phyloP scores from a whole-genome alignment of 208 protist genomes.

The Jaenimonas drosophilae region DNA sequence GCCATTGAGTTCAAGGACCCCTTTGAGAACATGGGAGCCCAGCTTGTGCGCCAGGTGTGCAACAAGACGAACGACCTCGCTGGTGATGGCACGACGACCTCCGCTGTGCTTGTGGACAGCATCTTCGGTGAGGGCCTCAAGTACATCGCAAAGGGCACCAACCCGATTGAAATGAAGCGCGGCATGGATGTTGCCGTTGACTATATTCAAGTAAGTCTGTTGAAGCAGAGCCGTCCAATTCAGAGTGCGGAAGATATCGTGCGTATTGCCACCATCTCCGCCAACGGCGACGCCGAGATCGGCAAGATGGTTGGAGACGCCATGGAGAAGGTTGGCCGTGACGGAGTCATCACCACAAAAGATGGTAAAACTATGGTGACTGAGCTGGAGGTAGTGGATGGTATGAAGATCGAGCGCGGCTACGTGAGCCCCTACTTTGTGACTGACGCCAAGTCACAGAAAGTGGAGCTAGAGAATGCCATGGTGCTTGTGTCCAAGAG shows the following conservation, averaged over 20 bases:
- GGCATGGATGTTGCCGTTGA: slow-evolving; percentile 97
- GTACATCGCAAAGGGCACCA: slow-evolving; percentile 96
- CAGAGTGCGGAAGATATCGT: slow-evolving; percentile 94
- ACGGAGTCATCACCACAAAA: slow-evolving; percentile 99
- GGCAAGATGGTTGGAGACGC: slow-evolving; percentile 96
- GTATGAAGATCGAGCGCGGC: slow-evolving; percentile 97
- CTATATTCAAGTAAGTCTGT: slow-evolving; percentile 80
- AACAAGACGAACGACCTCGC: slow-evolving; percentile 97
- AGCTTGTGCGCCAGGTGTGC: slow-evolving; percentile 95
- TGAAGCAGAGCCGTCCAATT: slow-evolving; percentile 88
- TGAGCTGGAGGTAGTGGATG: slow-evolving; percentile 97
- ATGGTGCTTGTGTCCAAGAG: slow-evolving; percentile 93
- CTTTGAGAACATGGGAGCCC: slow-evolving; percentile 98
- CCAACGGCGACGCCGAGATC: slow-evolving; percentile 98
- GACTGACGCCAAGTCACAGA: slow-evolving; percentile 96
- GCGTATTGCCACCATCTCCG: slow-evolving; percentile 98
- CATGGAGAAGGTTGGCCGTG: slow-evolving; percentile 98
- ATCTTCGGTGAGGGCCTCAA: slow-evolving; percentile 98
- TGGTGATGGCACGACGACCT: slow-evolving; percentile 99
- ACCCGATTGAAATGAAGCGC: slow-evolving; percentile 98
- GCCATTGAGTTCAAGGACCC: slow-evolving; percentile 97
- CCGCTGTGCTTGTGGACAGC: slow-evolving; percentile 97
- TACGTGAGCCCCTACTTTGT: slow-evolving; percentile 99
- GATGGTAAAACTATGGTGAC: slow-evolving; percentile 98
- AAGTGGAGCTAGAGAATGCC: slow-evolving; percentile 93